Base-by-base conservation (phyloP, 768 basidiomycete genomes). In the Neoboletus magnificus region DNA sequence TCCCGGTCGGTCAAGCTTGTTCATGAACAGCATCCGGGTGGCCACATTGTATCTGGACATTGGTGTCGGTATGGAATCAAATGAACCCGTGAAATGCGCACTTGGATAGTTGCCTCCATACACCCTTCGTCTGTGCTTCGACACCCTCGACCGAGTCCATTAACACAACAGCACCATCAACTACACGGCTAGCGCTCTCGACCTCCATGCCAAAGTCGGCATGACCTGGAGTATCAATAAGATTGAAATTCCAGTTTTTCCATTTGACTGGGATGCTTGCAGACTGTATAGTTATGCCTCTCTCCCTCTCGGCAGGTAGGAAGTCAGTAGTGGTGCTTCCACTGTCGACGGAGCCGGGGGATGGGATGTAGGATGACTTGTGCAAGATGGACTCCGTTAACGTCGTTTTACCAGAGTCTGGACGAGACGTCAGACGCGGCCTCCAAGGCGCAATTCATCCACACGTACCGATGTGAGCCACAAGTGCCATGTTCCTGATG, bases 131-230 rank as follows among this genome's bases (percentile, higher is more conserved):
- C 67, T 95, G 92, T 12, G 90, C 84, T 70, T 94, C 92, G 6
- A 94, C 92, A 8, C 92, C 92, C 72, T 94, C 92, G 0, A 95
- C 92, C 0, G 91, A 89, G 71, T 95, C 92, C 42, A 95, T 82
- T 32, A 95, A 72, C 30, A 95, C 89, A 29, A 95, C 85, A 16
- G 91, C 92, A 53, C 92, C 93, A 59, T 95, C 92, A 5, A 93
- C 83, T 16, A 95, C 87, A 29, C 92, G 84, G 65, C 91, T 93
- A 9, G 93, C 93, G 64, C 91, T 90, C 72, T 94, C 93, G 27
- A 95, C 93, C 65, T 95, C 92, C 91, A 94, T 93, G n/a, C 92
- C 92, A 72, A 95, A 95, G 69, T 95, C 92, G 5, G 91, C 93
- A 72, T 95, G 92, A 35, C 92, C 92, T 16, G 92, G 92, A 4